A percentile compares a stretch with the other conserved stretches of the same genome.
Conservation (phyloP, 106 monocot species). For the Acorus gramineus region DNA sequence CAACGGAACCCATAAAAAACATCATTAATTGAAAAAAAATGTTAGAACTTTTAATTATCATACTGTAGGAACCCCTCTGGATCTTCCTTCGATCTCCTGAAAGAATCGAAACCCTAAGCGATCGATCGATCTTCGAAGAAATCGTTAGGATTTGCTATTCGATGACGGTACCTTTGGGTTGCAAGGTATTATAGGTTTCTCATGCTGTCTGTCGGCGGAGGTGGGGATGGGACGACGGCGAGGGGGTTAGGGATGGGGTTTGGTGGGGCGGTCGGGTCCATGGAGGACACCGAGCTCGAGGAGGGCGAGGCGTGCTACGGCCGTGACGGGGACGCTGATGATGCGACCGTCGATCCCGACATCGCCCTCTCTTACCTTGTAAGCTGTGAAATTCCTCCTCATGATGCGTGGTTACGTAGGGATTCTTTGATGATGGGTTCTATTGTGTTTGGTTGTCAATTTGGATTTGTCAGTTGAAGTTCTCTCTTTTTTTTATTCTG, state of each 20-base stretch:
- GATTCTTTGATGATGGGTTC: neutral
- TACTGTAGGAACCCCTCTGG: too few relatives aligned
- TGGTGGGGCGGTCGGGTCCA: neutral
- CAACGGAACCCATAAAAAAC: too few relatives aligned
- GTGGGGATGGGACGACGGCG: neutral
- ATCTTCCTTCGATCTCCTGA: too few relatives aligned
- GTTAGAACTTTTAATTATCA: too few relatives aligned
- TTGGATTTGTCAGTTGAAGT: too few relatives aligned
- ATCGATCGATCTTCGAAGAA: too few relatives aligned
- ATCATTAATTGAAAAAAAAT: too few relatives aligned
- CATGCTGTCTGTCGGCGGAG: conserved; percentile 5
- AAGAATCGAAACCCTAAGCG: too few relatives aligned
- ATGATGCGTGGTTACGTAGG: neutral
- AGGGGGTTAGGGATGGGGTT: neutral
- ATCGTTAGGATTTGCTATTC: too few relatives aligned
- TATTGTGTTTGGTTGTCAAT: neutral
- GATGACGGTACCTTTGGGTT: too few relatives aligned
- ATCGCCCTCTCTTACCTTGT: conserved; percentile 16
- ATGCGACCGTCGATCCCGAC: conserved; percentile 12
- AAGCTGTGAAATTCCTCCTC: neutral
- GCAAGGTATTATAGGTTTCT: too few relatives aligned
- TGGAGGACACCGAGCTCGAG: conserved; percentile 18
- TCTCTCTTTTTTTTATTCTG: neutral
- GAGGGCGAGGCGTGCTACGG: conserved; percentile 14
- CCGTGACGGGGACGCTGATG: conserved; percentile 5